These are phyloP conservation scores for Cyclocybe cylindracea DNA, from an alignment of 768 basidiomycete species.

Conservation along the genomic window DNA sequence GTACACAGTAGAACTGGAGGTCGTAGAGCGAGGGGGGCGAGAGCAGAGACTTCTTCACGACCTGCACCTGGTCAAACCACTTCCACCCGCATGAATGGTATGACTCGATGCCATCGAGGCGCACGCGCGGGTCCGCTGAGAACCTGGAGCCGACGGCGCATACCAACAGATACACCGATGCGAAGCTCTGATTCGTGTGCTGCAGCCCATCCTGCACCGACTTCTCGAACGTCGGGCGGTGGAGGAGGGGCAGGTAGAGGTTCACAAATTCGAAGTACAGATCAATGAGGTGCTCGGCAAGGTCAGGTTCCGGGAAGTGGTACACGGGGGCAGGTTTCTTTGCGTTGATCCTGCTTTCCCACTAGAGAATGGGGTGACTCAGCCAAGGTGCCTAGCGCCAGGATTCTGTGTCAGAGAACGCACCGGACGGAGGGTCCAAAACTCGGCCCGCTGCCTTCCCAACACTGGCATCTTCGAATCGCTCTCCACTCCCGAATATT, in stretches of 20 bases:
- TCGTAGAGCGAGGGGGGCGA: conserved; percentile 70
- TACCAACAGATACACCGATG: conserved; percentile 61
- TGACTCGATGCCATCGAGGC: conserved; percentile 36
- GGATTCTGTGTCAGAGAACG: conserved; percentile 9
- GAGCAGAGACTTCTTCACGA: conserved; percentile 63
- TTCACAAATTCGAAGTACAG: conserved; percentile 66
- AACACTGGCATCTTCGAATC: conserved; percentile 14
- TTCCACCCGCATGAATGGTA: conserved; percentile 60
- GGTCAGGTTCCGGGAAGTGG: conserved; percentile 50
- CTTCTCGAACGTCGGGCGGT: conserved; percentile 66
- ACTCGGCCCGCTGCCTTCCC: conserved; percentile 30
- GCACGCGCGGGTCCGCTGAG: conserved; percentile 57
- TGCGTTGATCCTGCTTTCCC: conserved; percentile 30
- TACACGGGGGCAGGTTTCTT: conserved; percentile 24
- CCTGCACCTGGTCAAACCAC: conserved; percentile 70
- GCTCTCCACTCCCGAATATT: conserved; percentile 42
- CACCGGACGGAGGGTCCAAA: conserved; percentile 39
- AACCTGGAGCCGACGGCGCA: conserved; percentile 69
- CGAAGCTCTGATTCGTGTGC: conserved; percentile 51
- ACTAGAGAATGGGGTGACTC: conserved; percentile 23
- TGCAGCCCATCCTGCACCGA: conserved; percentile 51
- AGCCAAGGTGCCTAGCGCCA: not conserved
- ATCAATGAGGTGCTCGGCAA: conserved; percentile 54
- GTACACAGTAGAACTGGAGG: conserved; percentile 64
- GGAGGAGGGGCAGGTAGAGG: conserved; percentile 66